Evolutionary conservation across 495 filamentous ascomycete species (phyloP), one percentile per base, ranked within the genome.

Genomic region (Penicillium daleae): DNA sequence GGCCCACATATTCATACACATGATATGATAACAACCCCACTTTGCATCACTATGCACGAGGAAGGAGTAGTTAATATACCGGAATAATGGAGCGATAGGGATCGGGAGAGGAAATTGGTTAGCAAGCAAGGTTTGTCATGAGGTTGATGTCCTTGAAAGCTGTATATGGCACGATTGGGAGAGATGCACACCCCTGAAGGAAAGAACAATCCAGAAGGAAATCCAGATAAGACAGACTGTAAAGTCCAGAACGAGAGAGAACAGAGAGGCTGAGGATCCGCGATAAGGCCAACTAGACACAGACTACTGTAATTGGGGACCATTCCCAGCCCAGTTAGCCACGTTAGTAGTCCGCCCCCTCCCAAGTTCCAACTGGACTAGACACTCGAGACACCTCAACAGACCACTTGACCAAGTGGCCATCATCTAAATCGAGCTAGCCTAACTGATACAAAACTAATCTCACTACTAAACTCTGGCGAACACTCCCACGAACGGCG

Each of bases 1-100:
- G 50, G 49, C 51, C 50, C 59, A 46, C 60, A 54, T 22, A 12
- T 54, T 54, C 29, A 33, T 33, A 32, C 49, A 19, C 56, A 66
- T 66, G 63, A 69, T 64, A 66, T 62, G 61, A 69, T 69, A 64
- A 53, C 56, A 57, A 61, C 61, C 64, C 67, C 67, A 69, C 67
- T 59, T 64, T 32, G 57, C 57, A 61, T 59, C 31, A 32, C 24
- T 53, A 31, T 49, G 35, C 19, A 33, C 24, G 55, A 56, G 54
- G 13, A 29, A 5, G 6, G 21, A n/a, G 17, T 56, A 10, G 52
- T 39, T 29, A 56, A 13, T 42, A 42, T 31, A 31, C 27, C 7
- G 2, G 13, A 24, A 54, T 27, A 26, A 50, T 50, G 27, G 29
- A 7, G 51, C 32, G 51, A 54, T 33, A 32, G 19, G 8, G 26